Evolutionary conservation across 208 protist genomes (phyloP).

Genomic region (Tritrichomonas foetus): DNA sequence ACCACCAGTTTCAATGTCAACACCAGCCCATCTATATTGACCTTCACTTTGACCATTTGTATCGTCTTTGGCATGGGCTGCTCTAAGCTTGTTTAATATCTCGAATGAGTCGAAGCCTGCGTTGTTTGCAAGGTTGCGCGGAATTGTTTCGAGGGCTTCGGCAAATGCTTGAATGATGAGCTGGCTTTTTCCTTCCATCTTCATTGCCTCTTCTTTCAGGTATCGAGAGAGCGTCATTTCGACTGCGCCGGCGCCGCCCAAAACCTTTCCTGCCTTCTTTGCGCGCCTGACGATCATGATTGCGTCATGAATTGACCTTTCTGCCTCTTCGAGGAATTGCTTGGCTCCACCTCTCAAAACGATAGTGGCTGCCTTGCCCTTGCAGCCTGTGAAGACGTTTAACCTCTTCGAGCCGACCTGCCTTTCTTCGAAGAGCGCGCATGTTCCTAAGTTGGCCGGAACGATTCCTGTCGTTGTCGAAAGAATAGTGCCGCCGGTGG

Average conservation of each 20-base stretch:
- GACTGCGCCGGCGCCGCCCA: constrained; percentile 98
- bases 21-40: too few species aligned
- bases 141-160: constrained; percentile 99
- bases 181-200: constrained; percentile 96
- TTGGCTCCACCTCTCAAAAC: constrained; percentile 90
- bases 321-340: constrained; percentile 95
- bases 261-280: constrained; percentile 84
- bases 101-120: constrained; percentile 99
- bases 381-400: constrained; percentile 98
- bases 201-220: constrained; percentile 85
- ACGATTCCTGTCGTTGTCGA: constrained; percentile 91
- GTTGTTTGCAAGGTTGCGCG: constrained; percentile 94
- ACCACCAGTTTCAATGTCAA: constrained; percentile 60
- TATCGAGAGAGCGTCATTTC: constrained; percentile 98
- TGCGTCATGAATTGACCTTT: constrained; percentile 98
- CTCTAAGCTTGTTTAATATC: constrained; percentile 96
- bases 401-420: constrained; percentile 90
- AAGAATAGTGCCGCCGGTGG: constrained; percentile 91
- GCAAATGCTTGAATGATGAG: constrained; percentile 95
- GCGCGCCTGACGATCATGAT: constrained; percentile 77
- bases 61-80: constrained; percentile 79
- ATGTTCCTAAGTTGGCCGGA: constrained; percentile 75
- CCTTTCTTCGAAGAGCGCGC: constrained; percentile 86
- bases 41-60: too few species aligned
- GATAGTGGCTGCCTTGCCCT: constrained; percentile 58